Percentiles rank a stretch among this genome's conserved stretches.
Evolutionary conservation across 805 yeast species (phyloP).

Genomic region (Cyberlindnera bimundalis): DNA sequence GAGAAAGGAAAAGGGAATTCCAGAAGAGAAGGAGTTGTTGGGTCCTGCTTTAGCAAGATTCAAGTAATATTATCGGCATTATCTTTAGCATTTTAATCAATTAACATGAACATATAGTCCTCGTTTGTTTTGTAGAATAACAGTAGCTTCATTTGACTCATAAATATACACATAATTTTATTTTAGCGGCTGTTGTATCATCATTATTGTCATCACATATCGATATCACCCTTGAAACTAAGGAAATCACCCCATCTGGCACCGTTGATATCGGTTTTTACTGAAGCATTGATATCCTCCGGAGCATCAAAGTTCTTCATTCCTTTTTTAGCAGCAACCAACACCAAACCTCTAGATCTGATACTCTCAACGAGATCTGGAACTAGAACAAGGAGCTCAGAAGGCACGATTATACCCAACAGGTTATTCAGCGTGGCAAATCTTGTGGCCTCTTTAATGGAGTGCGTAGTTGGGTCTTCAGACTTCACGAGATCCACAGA

Average conservation of each 20-base stretch:
- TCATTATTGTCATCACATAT: constrained; percentile 31
- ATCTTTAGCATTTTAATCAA: neutral
- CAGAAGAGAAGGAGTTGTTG: constrained; percentile 42
- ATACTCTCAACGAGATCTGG: constrained; percentile 75
- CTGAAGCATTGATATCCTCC: constrained; percentile 7
- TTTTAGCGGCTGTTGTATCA: no score
- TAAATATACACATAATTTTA: neutral
- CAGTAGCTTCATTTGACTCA: neutral
- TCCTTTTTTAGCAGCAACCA: constrained; percentile 63
- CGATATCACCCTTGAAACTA: constrained; percentile 61
- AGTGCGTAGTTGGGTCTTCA: constrained; percentile 50
- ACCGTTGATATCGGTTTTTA: constrained; percentile 50
- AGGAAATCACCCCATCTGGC: constrained; percentile 58
- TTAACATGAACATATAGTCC: neutral
- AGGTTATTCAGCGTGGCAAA: constrained; percentile 82
- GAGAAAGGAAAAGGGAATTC: constrained; percentile 45
- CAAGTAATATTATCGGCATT: constrained; percentile 13
- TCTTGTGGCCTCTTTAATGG: constrained; percentile 76
- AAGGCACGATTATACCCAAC: constrained; percentile 77
- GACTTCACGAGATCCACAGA: constrained; percentile 22
- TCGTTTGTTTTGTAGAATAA: neutral
- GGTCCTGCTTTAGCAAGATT: constrained; percentile 42
- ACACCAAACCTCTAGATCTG: constrained; percentile 73
- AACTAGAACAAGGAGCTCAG: constrained; percentile 63
- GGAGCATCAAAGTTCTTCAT: constrained; percentile 17